Evolutionary conservation across 768 basidiomycete species (phyloP), one percentile per base, ranked within the genome.

Genomic region (Pleurotus ostreatus): DNA sequence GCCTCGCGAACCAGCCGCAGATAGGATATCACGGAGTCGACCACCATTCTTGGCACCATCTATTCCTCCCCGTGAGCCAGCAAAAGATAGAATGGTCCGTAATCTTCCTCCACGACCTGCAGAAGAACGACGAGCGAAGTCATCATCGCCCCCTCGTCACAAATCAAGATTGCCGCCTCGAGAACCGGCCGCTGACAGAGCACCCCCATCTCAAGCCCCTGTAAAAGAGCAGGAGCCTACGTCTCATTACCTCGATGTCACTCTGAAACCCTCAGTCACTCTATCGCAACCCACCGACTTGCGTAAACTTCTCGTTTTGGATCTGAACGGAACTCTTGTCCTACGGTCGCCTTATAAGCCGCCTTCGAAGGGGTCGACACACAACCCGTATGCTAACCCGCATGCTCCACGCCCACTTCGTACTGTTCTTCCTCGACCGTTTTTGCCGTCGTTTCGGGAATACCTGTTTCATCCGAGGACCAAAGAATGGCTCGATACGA

Each of bases 301-400:
- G 4, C 78, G 85, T 20, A 92, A 91, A 63, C 78, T 92, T 1
- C 75, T 92, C 48, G 76, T 92, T 4, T 77, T 92, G 5, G 89
- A 92, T 65, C 73, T 89, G 23, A 89, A 92, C 60, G 89, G 89
- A 12, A 84, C 88, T 0, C 78, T 92, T 13, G 76, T 92, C 22
- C 73, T 82, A 26, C 85, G 89, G 26, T 76, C 83, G 4, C 69
- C 77, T 0, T 78, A 75, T 53, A 53, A 54, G 12, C 58, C 57
- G 13, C 64, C 64, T 12, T 55, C 49, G 47, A 44, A n/a, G 46
- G 39, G 51, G 46, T 39, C 9, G 20, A 30, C 30, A 56, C 30
- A 46, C 43, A 13, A 16, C 5, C 47, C 41, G 39, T 66, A 66
- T 54, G 62, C 59, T 9, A 65, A 68, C 54, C 65, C 63, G 1